Evolutionary conservation across 805 yeast species (phyloP).

Genomic region (Monosporozyma unispora): DNA sequence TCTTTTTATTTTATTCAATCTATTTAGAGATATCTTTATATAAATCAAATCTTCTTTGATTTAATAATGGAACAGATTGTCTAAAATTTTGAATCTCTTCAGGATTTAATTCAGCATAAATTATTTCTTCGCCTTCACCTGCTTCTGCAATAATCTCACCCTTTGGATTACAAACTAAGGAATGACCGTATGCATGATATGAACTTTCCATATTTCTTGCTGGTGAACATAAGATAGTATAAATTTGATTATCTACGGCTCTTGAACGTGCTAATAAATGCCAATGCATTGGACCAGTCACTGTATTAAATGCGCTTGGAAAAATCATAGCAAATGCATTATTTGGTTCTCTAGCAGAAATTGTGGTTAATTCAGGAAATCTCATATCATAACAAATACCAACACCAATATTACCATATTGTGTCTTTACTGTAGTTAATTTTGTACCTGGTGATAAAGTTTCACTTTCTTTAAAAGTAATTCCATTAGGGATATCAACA

Average conservation of each 20-base stretch:
- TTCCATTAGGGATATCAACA: constrained; percentile 84
- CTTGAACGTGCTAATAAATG: constrained; percentile 62
- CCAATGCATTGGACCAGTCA: constrained; percentile 82
- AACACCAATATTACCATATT: constrained; percentile 46
- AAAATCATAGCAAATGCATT: constrained; percentile 69
- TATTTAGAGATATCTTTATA: constrained; percentile 26
- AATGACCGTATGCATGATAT: constrained; percentile 62
- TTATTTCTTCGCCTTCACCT: constrained; percentile 67
- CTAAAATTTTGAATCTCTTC: constrained; percentile 48
- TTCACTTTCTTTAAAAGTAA: constrained; percentile 75
- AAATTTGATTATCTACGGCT: constrained; percentile 67
- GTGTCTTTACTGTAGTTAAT: constrained; percentile 50
- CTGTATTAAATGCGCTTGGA: constrained; percentile 80
- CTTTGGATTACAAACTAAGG: constrained; percentile 52
- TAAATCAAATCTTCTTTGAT: constrained; percentile 65
- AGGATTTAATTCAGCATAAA: constrained; percentile 67
- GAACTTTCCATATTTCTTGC: constrained; percentile 59
- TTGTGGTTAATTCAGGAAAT: constrained; percentile 68
- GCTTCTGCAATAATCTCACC: constrained; percentile 62
- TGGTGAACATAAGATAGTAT: constrained; percentile 76
- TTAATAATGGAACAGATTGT: constrained; percentile 55
- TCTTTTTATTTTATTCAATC: too few relatives aligned
- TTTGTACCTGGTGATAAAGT: constrained; percentile 71
- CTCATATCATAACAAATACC: constrained; percentile 82
- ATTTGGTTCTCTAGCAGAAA: constrained; percentile 46